Percentiles rank a stretch among this genome's conserved stretches.
These are phyloP conservation scores for Rutidosis leptorrhynchoides DNA, from an alignment of 129 eudicot genomes.

Conservation along the genomic window DNA sequence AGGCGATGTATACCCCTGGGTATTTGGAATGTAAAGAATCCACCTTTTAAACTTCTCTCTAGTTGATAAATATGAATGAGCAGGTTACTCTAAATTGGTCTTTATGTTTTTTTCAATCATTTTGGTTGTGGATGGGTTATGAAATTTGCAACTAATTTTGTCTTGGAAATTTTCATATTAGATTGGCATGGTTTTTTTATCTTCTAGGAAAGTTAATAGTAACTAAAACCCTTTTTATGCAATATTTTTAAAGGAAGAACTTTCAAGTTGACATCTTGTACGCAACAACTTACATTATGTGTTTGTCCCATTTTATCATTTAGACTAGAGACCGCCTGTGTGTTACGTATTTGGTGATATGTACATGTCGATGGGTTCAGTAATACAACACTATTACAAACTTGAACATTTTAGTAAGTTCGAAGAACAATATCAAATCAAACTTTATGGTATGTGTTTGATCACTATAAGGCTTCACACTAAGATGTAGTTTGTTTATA, in stretches of 20 bases:
- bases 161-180: background rate
- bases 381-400: background rate
- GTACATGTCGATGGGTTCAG: background rate
- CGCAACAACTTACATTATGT: no score
- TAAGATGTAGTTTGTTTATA: slow-evolving; percentile 14
- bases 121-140: slow-evolving; percentile 20
- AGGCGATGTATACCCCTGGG: slow-evolving; percentile 61
- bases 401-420: background rate
- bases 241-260: no score
- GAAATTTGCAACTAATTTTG: slow-evolving; percentile 14
- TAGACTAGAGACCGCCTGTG: background rate
- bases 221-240: no score
- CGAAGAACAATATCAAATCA: background rate
- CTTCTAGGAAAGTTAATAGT: background rate
- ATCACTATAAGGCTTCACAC: slow-evolving; percentile 10
- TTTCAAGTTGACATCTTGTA: no score
- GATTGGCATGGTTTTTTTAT: background rate
- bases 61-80: slow-evolving; percentile 29
- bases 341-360: background rate
- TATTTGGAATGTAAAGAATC: slow-evolving; percentile 62
- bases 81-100: slow-evolving; percentile 9
- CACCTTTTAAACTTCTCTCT: slow-evolving; percentile 17
- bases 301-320: background rate
- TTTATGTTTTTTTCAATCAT: background rate
- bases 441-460: background rate